Evolutionary conservation across 225 moss, liverwort and hornwort genomes (phyloP).

Genomic region (Pseudisothecium myosuroides): DNA sequence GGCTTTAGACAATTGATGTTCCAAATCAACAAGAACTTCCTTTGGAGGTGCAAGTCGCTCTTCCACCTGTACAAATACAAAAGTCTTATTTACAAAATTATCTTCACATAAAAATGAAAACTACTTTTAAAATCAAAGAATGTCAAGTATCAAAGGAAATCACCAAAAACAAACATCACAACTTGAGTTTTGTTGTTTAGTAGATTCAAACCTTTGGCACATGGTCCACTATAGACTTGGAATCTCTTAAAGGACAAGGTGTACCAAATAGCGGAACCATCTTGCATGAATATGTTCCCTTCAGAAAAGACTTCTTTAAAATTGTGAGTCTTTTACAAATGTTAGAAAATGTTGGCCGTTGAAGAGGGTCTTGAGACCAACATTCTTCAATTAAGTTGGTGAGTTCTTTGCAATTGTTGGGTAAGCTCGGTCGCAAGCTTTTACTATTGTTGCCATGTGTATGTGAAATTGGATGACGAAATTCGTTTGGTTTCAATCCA

Average conservation of each 20-base stretch:
- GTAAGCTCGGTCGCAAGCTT: neutral
- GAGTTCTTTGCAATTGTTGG: neutral
- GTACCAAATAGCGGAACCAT: neutral
- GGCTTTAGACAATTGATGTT: neutral
- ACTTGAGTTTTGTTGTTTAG: too few relatives aligned
- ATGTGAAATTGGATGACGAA: neutral
- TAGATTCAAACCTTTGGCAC: neutral
- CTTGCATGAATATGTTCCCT: neutral
- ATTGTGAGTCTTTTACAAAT: neutral
- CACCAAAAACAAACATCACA: neutral
- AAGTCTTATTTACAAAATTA: neutral
- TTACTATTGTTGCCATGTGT: neutral
- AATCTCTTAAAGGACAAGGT: neutral
- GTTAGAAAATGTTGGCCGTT: neutral
- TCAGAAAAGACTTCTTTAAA: neutral
- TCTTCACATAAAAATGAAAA: accelerated
- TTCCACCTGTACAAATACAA: neutral
- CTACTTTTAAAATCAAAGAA: accelerated
- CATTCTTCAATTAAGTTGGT: neutral
- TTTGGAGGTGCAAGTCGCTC: neutral
- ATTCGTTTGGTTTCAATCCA: neutral
- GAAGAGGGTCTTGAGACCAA: neutral
- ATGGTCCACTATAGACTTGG: accelerated
- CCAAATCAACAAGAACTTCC: neutral
- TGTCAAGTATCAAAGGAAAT: neutral